Conservation (phyloP, 2,329 filamentous ascomycete genomes). For the Gnomoniopsis sp. region DNA sequence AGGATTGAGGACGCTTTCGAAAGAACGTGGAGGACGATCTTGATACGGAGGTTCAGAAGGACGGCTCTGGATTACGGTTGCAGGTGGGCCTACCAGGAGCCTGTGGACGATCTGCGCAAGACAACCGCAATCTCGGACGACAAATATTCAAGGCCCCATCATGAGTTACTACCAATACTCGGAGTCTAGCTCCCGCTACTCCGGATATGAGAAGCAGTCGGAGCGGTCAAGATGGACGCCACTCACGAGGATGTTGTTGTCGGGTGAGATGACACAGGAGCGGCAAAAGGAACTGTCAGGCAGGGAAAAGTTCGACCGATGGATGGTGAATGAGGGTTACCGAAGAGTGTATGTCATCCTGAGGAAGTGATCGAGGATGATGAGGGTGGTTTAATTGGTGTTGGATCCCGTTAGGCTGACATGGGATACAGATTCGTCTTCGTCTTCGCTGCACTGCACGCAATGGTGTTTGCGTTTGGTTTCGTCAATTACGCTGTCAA, state of each 20-base stretch:
- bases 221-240: constrained; percentile 81
- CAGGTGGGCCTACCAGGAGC: constrained; percentile 17
- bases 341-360: constrained; percentile 63
- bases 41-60: neutral
- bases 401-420: constrained; percentile 20
- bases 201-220: constrained; percentile 44
- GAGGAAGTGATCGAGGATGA: neutral
- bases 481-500: constrained; percentile 79
- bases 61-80: constrained; percentile 2
- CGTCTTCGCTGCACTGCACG: constrained; percentile 69
- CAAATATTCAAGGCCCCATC: constrained; percentile 14
- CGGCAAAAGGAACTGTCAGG: constrained; percentile 64
- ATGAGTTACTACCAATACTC: constrained; percentile 35
- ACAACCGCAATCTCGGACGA: constrained; percentile 6
- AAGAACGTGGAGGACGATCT: neutral
- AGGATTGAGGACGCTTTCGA: neutral
- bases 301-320: constrained; percentile 73
- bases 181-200: constrained; percentile 23
- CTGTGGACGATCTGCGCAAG: constrained; percentile 17
- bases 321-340: constrained; percentile 90
- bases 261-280: constrained; percentile 76
- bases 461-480: constrained; percentile 74
- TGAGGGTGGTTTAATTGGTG: constrained; percentile 11
- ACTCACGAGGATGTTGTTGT: constrained; percentile 77
- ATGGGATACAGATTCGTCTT: constrained; percentile 62